Evolutionary conservation across 2,329 filamentous ascomycete genomes (phyloP), one percentile per base, ranked within the genome.

Genomic region (Rutstroemia sp.): DNA sequence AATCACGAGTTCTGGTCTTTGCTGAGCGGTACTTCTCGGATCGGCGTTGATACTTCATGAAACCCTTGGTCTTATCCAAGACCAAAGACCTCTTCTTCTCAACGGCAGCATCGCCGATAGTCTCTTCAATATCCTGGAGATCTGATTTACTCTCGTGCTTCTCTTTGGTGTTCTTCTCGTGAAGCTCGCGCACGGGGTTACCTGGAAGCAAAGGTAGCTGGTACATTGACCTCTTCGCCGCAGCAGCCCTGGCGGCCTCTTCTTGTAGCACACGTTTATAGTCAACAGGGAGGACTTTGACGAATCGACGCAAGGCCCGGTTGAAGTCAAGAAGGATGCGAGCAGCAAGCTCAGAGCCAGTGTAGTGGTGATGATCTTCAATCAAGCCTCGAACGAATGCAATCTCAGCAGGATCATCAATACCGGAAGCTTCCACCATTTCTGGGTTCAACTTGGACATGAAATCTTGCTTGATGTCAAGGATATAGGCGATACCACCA

Each of bases 291-390:
- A 97, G 79, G 52, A 96, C 87, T 79, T 96, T 96, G 75, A 96
- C 80, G 68, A 97, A 96, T 65, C 90, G 88, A 57, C 87, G 87
- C 52, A 96, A 82, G 45, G 92, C 92, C 64, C 91, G 86, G 72
- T 86, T 95, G 77, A 96, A 97, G 77, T 97, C 92, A n/a, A 96
- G 81, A 9, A 97, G 79, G 62, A 96, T 90, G 61, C 92, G 89
- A 59, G 92, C 92, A 34, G 92, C 92, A 54, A 95, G 82, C 77
- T 96, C 92, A 14, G 92, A 96, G 59, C 92, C 92, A 58, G 92
- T 97, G 79, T 96, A 96, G 74, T 96, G 92, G 74, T 96, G 91
- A 69, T 97, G 92, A 65, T 97, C 92, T 76, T 97, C 92, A 56
- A 97, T 90, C 64, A 96, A 79, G 61, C 92, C 88, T 63, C 92